Conservation (phyloP, 2,329 filamentous ascomycete genomes). For the Pseudogymnoascus sp. region DNA sequence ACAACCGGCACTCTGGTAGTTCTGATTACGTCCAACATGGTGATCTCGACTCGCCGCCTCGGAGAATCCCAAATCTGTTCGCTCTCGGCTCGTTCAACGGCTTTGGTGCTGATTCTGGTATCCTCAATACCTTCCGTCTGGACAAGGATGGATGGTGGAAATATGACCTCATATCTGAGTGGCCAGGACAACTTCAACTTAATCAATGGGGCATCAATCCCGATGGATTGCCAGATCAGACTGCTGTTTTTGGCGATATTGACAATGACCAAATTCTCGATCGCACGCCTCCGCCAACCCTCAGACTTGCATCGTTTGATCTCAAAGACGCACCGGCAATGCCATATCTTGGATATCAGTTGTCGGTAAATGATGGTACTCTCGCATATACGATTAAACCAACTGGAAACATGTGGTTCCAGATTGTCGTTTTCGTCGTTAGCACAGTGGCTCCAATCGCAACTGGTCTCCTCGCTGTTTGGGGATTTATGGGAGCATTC, state of each 20-base stretch:
- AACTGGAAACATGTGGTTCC: slow-evolving; percentile 43
- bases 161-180: slow-evolving; percentile 56
- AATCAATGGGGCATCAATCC: slow-evolving; percentile 62
- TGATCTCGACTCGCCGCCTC: slow-evolving; percentile 40
- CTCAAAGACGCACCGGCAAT: slow-evolving; percentile 46
- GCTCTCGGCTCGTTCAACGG: slow-evolving; percentile 56
- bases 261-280: slow-evolving; percentile 54
- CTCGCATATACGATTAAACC: slow-evolving; percentile 46
- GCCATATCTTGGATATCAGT: slow-evolving; percentile 47
- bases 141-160: slow-evolving; percentile 46
- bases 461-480: slow-evolving; percentile 43
- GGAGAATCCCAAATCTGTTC: slow-evolving; percentile 57
- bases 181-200: slow-evolving; percentile 53
- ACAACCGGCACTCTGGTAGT: slow-evolving; percentile 51
- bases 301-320: slow-evolving; percentile 50
- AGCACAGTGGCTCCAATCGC: slow-evolving; percentile 45
- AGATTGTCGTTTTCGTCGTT: slow-evolving; percentile 46
- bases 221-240: slow-evolving; percentile 54
- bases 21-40: slow-evolving; percentile 54
- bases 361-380: slow-evolving; percentile 48
- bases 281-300: slow-evolving; percentile 50
- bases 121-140: slow-evolving; percentile 47
- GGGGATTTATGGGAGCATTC: slow-evolving; percentile 50
- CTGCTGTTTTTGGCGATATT: slow-evolving; percentile 52
- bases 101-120: slow-evolving; percentile 55